Evolutionary conservation across 129 eudicot genomes (phyloP).

Genomic region (Helianthus tuberosus): DNA sequence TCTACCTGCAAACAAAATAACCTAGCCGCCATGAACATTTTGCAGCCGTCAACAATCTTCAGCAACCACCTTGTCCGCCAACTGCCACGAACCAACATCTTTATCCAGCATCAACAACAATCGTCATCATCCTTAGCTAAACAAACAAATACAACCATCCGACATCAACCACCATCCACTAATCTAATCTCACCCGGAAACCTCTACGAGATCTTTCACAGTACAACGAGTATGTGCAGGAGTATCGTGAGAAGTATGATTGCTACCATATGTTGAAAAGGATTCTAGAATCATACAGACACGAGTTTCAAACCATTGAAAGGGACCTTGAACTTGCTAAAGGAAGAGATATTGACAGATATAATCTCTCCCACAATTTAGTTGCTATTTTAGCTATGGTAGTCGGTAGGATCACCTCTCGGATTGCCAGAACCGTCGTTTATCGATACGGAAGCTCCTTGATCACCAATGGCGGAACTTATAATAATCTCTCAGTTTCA

Average conservation of each 20-base stretch:
- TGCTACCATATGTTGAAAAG: conserved; percentile 65
- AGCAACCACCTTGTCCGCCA: too few species aligned
- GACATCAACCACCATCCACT: too few species aligned
- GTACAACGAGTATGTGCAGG: conserved; percentile 82
- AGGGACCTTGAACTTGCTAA: conserved; percentile 79
- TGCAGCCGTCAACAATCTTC: too few species aligned
- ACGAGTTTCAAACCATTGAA: conserved; percentile 59
- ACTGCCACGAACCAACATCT: too few species aligned
- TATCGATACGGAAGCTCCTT: conserved; percentile 45
- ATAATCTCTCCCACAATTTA: conserved; percentile 4
- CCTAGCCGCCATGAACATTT: too few species aligned
- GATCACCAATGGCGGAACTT: conserved; percentile 34
- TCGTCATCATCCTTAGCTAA: too few species aligned
- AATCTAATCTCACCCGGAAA: too few species aligned
- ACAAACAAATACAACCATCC: too few species aligned
- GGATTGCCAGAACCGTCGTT: conserved; percentile 44
- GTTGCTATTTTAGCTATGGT: conserved; percentile 30
- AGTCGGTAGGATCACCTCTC: conserved; percentile 43
- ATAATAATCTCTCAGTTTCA: conserved; percentile 25
- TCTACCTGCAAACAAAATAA: too few species aligned
- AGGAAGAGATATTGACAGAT: conserved; percentile 72
- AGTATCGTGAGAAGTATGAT: conserved; percentile 85
- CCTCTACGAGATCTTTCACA: too few species aligned
- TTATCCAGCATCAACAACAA: too few species aligned
- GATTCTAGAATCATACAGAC: conserved; percentile 72